These are phyloP conservation scores for Gossypium ekmanianum DNA, from an alignment of 345 rosid species.

Conservation along the genomic window DNA sequence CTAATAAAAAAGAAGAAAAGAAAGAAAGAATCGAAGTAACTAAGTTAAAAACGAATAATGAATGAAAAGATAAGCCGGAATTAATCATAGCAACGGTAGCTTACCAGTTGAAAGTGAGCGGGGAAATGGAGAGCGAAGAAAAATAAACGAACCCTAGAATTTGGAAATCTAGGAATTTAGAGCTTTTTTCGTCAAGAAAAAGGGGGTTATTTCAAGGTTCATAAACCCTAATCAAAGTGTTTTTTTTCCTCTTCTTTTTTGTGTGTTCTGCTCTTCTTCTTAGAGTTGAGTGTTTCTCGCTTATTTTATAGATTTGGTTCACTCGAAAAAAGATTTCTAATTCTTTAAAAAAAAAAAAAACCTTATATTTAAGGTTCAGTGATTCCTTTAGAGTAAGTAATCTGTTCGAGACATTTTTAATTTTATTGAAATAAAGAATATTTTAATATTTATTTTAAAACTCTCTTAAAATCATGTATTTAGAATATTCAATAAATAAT, in stretches of 20 bases:
- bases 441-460: too few relatives aligned
- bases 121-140: not conserved
- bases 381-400: too few relatives aligned
- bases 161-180: not conserved
- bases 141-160: not conserved
- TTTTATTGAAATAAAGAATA: too few relatives aligned
- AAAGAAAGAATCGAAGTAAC: not conserved
- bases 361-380: not conserved
- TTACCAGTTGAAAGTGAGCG: conserved; percentile 9
- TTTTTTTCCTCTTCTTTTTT: too few relatives aligned
- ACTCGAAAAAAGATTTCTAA: too few relatives aligned
- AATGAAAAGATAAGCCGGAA: not conserved
- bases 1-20: not conserved
- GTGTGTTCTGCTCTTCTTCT: not conserved
- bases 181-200: not conserved
- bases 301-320: not conserved
- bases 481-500: too few relatives aligned
- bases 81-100: not conserved
- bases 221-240: conserved; percentile 2
- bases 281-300: not conserved
- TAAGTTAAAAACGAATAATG: not conserved
- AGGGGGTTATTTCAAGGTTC: not conserved
- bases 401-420: too few relatives aligned
- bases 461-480: too few relatives aligned
- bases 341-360: too few relatives aligned